Percentiles rank a stretch among this genome's conserved stretches.
These are phyloP conservation scores for Daldinia concentrica DNA, from an alignment of 495 filamentous ascomycete species.

Conservation along the genomic window DNA sequence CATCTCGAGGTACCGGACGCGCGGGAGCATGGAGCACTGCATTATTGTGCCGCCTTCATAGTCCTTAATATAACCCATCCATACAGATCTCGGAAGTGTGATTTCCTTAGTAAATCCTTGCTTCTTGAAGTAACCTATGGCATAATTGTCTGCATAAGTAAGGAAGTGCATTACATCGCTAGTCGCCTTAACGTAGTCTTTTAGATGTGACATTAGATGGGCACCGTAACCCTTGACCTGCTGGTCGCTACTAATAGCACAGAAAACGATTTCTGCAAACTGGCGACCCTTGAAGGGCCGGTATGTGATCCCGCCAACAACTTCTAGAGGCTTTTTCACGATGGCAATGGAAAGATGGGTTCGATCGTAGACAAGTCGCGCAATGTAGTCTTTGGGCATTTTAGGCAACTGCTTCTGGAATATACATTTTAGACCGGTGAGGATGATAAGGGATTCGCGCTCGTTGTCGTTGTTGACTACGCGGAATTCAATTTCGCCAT, in stretches of 20 bases:
- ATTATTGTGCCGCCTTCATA: constrained; percentile 99
- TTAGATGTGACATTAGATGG: constrained; percentile 96
- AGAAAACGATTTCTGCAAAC: constrained; percentile 99
- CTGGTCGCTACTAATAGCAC: constrained; percentile 96
- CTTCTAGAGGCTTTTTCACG: constrained; percentile 93
- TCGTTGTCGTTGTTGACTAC: constrained; percentile 97
- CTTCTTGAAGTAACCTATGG: constrained; percentile 99
- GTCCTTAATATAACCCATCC: constrained; percentile 99
- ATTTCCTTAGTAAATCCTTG: constrained; percentile 99
- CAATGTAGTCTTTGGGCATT: constrained; percentile 99
- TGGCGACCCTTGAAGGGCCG: constrained; percentile 91
- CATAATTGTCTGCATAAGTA: constrained; percentile 98
- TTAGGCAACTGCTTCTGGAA: constrained; percentile 99
- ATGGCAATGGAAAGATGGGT: constrained; percentile 97
- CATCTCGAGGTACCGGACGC: constrained; percentile 91
- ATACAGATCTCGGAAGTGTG: constrained; percentile 84
- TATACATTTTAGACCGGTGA: constrained; percentile 96
- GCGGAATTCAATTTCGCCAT: constrained; percentile 95
- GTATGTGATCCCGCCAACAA: constrained; percentile 97
- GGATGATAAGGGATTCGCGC: constrained; percentile 88
- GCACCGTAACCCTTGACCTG: constrained; percentile 99
- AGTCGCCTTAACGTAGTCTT: constrained; percentile 98
- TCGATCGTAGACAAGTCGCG: constrained; percentile 93
- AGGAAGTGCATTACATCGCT: constrained; percentile 98
- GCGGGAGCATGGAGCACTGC: constrained; percentile 97